phyloP scores from a whole-genome alignment of 1,139 yeast genomes.

The Wickerhamomyces sp. region DNA sequence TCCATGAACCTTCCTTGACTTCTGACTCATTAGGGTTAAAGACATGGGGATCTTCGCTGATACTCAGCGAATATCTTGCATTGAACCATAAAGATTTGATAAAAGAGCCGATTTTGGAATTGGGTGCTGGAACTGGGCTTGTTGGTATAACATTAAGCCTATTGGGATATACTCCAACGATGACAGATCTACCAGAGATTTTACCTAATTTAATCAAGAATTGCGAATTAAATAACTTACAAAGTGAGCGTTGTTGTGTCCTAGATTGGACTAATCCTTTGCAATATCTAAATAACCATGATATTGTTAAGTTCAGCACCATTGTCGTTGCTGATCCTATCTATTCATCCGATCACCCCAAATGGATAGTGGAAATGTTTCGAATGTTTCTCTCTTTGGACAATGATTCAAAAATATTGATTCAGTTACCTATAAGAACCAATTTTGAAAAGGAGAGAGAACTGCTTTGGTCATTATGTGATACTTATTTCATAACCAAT shows the following conservation, averaged over 20 bases:
- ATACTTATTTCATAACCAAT: conserved; percentile 27
- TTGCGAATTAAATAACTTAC: conserved; percentile 44
- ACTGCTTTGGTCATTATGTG: conserved; percentile 51
- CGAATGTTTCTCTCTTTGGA: conserved; percentile 31
- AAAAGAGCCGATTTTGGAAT: conserved; percentile 50
- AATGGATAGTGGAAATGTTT: conserved; percentile 61
- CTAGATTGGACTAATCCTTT: conserved; percentile 76
- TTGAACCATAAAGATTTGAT: conserved; percentile 13
- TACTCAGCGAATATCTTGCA: conserved; percentile 49
- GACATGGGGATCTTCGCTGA: conserved; percentile 92
- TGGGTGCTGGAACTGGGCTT: conserved; percentile 94
- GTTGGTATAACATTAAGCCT: conserved; percentile 64
- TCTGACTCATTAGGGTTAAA: conserved; percentile 85
- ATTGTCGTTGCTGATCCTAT: conserved; percentile 83
- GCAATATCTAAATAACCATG: conserved; percentile 30
- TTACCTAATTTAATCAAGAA: conserved; percentile 62
- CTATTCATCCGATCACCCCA: conserved; percentile 79
- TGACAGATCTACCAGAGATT: conserved; percentile 82
- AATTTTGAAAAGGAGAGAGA: conserved; percentile 64
- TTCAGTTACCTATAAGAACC: conserved; percentile 73
- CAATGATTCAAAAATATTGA: conserved; percentile 42
- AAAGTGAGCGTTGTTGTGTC: conserved; percentile 39
- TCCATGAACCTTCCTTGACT: conserved; percentile 83
- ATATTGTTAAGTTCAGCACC: conserved; percentile 42
- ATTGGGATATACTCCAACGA: conserved; percentile 45